phyloP scores from a whole-genome alignment of 768 basidiomycete genomes.

The Macrolepiota dolichaula region DNA sequence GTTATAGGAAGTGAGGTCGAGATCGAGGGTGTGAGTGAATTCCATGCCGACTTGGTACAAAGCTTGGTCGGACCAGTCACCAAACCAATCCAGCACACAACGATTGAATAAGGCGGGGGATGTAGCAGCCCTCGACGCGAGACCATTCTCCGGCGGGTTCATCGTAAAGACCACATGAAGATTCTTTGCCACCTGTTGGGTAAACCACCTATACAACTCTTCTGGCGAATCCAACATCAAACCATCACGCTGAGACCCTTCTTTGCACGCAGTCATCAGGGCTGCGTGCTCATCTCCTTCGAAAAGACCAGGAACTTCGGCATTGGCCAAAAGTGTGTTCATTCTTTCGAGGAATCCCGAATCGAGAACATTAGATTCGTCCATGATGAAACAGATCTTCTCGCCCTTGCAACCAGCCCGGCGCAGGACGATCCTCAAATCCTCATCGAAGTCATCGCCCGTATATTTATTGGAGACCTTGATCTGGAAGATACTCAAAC shows the following conservation, averaged over 20 bases:
- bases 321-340: conserved; percentile 98
- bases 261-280: conserved; percentile 98
- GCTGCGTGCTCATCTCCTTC: conserved; percentile 99
- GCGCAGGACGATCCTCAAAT: conserved; percentile 90
- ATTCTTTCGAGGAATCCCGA: conserved; percentile 99
- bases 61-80: conserved; percentile 98
- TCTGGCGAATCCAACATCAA: conserved; percentile 98
- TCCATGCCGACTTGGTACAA: conserved; percentile 98
- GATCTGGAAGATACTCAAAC: conserved; percentile 98
- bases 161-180: conserved; percentile 99
- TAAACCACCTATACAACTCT: conserved; percentile 98
- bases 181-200: conserved; percentile 96
- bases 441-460: conserved; percentile 98
- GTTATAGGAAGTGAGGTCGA: conserved; percentile 80
- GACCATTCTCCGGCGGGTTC: conserved; percentile 96
- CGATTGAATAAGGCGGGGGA: conserved; percentile 98
- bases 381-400: conserved; percentile 99
- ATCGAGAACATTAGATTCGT: conserved; percentile 98
- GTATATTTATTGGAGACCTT: conserved; percentile 99
- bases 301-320: conserved; percentile 99
- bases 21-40: conserved; percentile 90
- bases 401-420: conserved; percentile 97
- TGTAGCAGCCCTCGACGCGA: conserved; percentile 93
- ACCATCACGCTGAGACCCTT: conserved; percentile 98
- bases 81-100: conserved; percentile 99